A percentile compares a stretch with the other conserved stretches of the same genome.
phyloP scores from a whole-genome alignment of 768 basidiomycete genomes.

The Macrolepiota fuliginosa region DNA sequence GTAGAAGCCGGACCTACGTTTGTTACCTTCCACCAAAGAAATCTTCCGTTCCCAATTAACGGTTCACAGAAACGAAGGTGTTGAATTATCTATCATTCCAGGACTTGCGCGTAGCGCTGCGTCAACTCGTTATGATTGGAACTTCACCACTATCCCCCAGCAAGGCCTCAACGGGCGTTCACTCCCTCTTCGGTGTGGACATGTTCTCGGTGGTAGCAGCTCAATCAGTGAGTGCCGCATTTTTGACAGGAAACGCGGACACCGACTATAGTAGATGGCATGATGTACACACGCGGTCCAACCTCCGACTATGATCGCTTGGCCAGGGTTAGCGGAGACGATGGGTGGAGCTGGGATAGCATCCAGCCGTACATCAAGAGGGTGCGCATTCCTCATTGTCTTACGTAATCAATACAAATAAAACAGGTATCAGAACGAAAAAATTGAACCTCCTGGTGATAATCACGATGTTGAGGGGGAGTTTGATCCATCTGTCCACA shows the following conservation, averaged over 20 bases:
- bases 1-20: conserved; percentile 17
- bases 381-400: conserved; percentile 9
- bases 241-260: conserved; percentile 13
- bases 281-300: conserved; percentile 23
- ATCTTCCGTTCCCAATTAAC: neutral
- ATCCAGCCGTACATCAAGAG: conserved; percentile 24
- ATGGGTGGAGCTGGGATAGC: conserved; percentile 28
- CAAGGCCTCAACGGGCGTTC: neutral
- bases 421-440: conserved; percentile 11
- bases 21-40: neutral
- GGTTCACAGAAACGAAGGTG: neutral
- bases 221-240: conserved; percentile 26
- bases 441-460: conserved; percentile 17
- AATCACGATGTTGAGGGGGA: conserved; percentile 18
- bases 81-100: neutral
- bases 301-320: conserved; percentile 16
- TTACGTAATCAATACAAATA: conserved; percentile 12
- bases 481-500: conserved; percentile 21
- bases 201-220: neutral
- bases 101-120: neutral
- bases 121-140: neutral
- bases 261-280: conserved; percentile 9
- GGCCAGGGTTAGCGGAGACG: too few relatives aligned
- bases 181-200: neutral
- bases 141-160: neutral